Conservation (phyloP, 2,329 filamentous ascomycete species). For the Penicillium expansum region DNA sequence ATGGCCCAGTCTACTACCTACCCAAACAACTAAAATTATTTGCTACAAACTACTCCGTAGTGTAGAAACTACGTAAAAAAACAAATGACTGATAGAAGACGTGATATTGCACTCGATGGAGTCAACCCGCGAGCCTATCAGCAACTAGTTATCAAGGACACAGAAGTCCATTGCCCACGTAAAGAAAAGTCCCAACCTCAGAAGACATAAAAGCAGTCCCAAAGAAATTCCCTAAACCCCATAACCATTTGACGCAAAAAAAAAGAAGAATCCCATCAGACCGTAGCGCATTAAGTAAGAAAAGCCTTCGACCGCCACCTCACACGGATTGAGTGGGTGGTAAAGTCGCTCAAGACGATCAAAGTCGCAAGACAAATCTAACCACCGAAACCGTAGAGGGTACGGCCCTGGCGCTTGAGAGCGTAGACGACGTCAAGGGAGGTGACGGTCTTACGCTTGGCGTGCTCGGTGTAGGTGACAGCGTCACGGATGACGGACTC, state of each 20-base stretch:
- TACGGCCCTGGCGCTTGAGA: constrained; percentile 64
- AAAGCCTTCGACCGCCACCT: neutral
- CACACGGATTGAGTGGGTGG: neutral
- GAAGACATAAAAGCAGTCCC: constrained; percentile 8
- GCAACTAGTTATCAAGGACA: constrained; percentile 8
- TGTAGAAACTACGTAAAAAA: neutral
- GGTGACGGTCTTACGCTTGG: constrained; percentile 63
- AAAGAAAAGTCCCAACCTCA: constrained; percentile 3
- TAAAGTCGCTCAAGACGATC: neutral
- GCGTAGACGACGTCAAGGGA: constrained; percentile 64
- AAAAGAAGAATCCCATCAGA: constrained; percentile 19
- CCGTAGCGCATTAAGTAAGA: constrained; percentile 21
- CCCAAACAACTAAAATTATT: neutral
- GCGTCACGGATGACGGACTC: constrained; percentile 77
- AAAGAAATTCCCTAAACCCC: constrained; percentile 3
- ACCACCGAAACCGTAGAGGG: constrained; percentile 85
- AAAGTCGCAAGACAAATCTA: constrained; percentile 47
- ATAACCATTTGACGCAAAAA: neutral
- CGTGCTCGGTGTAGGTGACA: constrained; percentile 79
- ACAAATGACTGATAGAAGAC: neutral
- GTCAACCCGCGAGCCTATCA: neutral
- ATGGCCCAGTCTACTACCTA: neutral
- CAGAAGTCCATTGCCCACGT: neutral
- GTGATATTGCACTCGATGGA: neutral
- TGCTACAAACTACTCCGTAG: neutral